phyloP scores from a whole-genome alignment of 352 stramenopile species.

The Pythium phragmitis region DNA sequence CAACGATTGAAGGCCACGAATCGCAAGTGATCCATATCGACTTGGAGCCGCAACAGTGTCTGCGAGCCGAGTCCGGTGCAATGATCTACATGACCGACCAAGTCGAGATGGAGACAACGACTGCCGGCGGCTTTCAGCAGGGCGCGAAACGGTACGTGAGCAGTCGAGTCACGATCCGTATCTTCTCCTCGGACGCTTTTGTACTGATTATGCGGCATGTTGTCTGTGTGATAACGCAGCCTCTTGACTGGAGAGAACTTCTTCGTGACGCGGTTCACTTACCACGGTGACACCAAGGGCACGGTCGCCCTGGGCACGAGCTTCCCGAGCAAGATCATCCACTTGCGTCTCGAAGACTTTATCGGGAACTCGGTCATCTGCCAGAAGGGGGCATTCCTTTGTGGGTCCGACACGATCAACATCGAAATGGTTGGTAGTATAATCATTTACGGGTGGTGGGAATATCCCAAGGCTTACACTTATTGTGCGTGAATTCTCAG shows the following conservation, averaged over 20 bases:
- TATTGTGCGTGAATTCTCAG: slow-evolving; percentile 21
- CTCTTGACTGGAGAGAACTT: slow-evolving; percentile 83
- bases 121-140: slow-evolving; percentile 87
- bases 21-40: slow-evolving; percentile 85
- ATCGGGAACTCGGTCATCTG: slow-evolving; percentile 84
- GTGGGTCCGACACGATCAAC: slow-evolving; percentile 88
- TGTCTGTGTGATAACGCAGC: slow-evolving; percentile 22
- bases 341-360: slow-evolving; percentile 88
- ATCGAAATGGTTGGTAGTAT: slow-evolving; percentile 78
- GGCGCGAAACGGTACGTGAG: slow-evolving; percentile 71
- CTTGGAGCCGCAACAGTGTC: slow-evolving; percentile 88
- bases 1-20: slow-evolving; percentile 80
- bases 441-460: neutral
- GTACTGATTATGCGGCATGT: neutral
- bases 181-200: neutral
- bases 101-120: slow-evolving; percentile 90
- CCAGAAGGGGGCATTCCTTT: slow-evolving; percentile 92
- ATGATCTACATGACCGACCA: slow-evolving; percentile 97
- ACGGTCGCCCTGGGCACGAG: slow-evolving; percentile 90
- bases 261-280: slow-evolving; percentile 75
- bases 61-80: slow-evolving; percentile 91
- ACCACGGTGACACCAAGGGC: slow-evolving; percentile 57
- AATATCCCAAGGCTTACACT: too few species aligned
- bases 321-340: slow-evolving; percentile 90
- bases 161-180: neutral